Base-by-base conservation (phyloP, 225 moss, liverwort and hornwort species). In the Straminergon stramineum region DNA sequence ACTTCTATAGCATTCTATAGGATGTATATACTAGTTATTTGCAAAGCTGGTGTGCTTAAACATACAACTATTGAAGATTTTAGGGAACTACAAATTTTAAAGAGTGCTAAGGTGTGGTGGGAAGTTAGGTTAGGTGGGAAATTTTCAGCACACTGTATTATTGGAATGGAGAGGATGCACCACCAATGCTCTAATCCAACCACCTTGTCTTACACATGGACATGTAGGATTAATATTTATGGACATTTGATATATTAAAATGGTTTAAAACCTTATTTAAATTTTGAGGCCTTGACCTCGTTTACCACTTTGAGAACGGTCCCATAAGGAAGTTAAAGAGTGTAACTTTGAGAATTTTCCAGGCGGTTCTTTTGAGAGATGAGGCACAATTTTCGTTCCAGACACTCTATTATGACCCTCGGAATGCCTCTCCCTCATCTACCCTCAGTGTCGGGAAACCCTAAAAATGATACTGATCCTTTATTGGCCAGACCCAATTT, bases 71-170 rank as follows among this genome's bases (percentile, higher is more conserved):
- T 51, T 10, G 1, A 35, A 55, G 9, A 23, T 55, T 28, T 35
- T 23, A 35, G 5, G 1, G 4, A 55, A 23, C 9, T 23, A 3
- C 35, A 55, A n/a, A n/a, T 10, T n/a, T 57, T 26, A 26, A 56
- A n/a, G 2, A n/a, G 30, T 26, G 5, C 4, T 24, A 16, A 79
- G 1, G 6, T 56, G 4, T 24, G 3, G 4, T 53, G 4, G 3
- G 8, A 35, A 53, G 32, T 52, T 75, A 51, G 28, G 7, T 30
- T 17, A 10, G 17, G 48, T 32, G 21, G 8, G 53, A 76, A 52
- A 34, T 52, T 52, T 34, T 21, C 1, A 52, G 5, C 21, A 32
- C 5, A 34, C 7, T 34, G 52, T 21, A 32, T 34, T 8, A 10
- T 28, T 43, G 10, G 17, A 73, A 43, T 73, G 10, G 9, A 77